phyloP scores from a whole-genome alignment of 1,139 yeast genomes.

The Yamadazyma songkhlaensis region DNA sequence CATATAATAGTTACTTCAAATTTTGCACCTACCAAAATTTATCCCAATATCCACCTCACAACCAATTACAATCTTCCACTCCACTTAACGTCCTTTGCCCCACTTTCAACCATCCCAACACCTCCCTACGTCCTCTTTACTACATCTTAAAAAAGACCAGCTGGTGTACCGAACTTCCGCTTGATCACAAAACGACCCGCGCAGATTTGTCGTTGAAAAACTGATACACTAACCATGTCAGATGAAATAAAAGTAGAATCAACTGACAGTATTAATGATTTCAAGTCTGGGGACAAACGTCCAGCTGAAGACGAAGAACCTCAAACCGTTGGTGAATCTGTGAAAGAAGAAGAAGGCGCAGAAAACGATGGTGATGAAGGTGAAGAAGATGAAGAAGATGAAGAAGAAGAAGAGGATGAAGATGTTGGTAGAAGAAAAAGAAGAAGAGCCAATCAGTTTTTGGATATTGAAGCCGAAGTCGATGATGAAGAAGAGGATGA shows the following conservation, averaged over 20 bases:
- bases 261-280: slow-evolving; percentile 47
- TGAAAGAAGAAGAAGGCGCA: slow-evolving; percentile 7
- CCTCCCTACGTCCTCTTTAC: too few species aligned
- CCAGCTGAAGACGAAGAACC: slow-evolving; percentile 7
- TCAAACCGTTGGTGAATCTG: neutral
- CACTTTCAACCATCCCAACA: too few species aligned
- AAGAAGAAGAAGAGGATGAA: slow-evolving; percentile 46
- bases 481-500: slow-evolving; percentile 96
- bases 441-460: slow-evolving; percentile 80
- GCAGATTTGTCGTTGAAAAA: slow-evolving; percentile 1
- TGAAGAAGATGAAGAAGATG: slow-evolving; percentile 59
- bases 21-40: too few species aligned
- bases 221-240: slow-evolving; percentile 10
- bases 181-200: neutral
- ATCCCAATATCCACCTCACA: too few species aligned
- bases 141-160: too few species aligned
- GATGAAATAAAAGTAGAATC: slow-evolving; percentile 15
- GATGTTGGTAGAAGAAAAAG: slow-evolving; percentile 56
- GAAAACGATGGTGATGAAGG: slow-evolving; percentile 14
- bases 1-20: neutral
- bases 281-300: slow-evolving; percentile 1
- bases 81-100: neutral
- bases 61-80: neutral
- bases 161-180: neutral
- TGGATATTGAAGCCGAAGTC: slow-evolving; percentile 99